phyloP scores from a whole-genome alignment of 495 filamentous ascomycete species.

The Podospora comata region DNA sequence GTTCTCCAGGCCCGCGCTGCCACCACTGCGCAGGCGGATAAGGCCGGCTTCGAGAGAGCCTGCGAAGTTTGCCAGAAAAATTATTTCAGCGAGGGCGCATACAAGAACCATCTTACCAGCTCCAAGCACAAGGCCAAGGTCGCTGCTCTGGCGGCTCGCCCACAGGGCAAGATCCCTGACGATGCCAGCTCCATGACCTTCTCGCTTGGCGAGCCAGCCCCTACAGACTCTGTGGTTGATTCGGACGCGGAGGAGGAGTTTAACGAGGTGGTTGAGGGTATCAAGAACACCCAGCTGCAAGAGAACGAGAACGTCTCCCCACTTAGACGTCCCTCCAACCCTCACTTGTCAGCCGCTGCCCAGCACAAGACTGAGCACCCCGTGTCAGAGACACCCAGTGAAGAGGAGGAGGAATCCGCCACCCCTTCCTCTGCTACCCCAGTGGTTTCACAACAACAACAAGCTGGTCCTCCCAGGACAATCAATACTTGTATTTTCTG shows the following conservation, averaged over 20 bases:
- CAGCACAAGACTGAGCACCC: slow-evolving; percentile 42
- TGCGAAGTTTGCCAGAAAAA: slow-evolving; percentile 85
- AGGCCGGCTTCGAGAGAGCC: slow-evolving; percentile 80
- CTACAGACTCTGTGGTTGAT: slow-evolving; percentile 48
- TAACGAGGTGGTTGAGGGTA: slow-evolving; percentile 69
- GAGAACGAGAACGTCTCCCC: slow-evolving; percentile 57
- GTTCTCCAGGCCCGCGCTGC: slow-evolving; percentile 88
- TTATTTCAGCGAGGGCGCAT: slow-evolving; percentile 95
- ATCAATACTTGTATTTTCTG: slow-evolving; percentile 85
- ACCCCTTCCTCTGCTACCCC: slow-evolving; percentile 32
- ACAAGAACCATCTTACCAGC: slow-evolving; percentile 86
- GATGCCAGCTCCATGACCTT: slow-evolving; percentile 85
- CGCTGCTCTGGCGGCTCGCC: slow-evolving; percentile 30
- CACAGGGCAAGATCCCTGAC: slow-evolving; percentile 48
- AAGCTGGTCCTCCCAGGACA: slow-evolving; percentile 33
- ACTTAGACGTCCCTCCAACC: slow-evolving; percentile 54
- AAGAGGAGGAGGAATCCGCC: slow-evolving; percentile 35
- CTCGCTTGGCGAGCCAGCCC: slow-evolving; percentile 77
- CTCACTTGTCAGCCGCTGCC: slow-evolving; percentile 50
- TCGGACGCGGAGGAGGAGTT: slow-evolving; percentile 70
- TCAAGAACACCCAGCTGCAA: slow-evolving; percentile 69
- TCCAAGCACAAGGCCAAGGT: slow-evolving; percentile 81
- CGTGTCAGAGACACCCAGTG: slow-evolving; percentile 34
- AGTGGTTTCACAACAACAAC: slow-evolving; percentile 17
- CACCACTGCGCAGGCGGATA: slow-evolving; percentile 77